Base-by-base conservation (phyloP, 768 basidiomycete species). In the Wakefieldia striispora region DNA sequence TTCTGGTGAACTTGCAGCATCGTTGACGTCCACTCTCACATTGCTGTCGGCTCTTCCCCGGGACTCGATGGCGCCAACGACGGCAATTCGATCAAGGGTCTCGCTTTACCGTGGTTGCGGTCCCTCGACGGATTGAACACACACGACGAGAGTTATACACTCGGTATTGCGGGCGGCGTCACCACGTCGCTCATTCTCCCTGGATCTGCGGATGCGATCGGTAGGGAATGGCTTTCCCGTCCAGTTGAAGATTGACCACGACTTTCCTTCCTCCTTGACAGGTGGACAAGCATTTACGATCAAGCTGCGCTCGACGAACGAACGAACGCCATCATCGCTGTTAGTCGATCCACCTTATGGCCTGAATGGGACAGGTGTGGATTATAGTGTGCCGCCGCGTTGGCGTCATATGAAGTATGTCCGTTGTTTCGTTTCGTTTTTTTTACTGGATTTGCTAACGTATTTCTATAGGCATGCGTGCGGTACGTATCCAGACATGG, bases 231-330 rank as follows among this genome's bases (percentile, higher is more conserved):
- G 26, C 26, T 20, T 40, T 16, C 16, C 17, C 23, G 16, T 24
- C 7, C 33, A 6, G 33, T 33, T 1, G 23, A 49, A 9, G 26
- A 16, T 9, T 17, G 3, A 45, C n/a, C 14, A 14, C 27, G 27
- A 7, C 27, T 8, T 7, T 27, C 27, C 9, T 13, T 44, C 36
- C 7, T 4, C 20, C 7, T 31, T 33, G 36, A 29, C 40, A 84
- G 87, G 86, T 38, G 89, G 89, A 17, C 88, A 89, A 58, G 85
- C 86, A 0, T 90, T 88, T 61, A 71, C 82, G 3, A 87, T 91
- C 61, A 92, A 92, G 62, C 64, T 87, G 4, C 76, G 91, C 21
- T 72, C 75, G n/a, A 91, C 88, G 0, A 56, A 69, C 0, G 88
- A 88, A 60, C 76, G 82, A n/a, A 84, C 85, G 0, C 76, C 84